phyloP scores from a whole-genome alignment of 2,329 filamentous ascomycete genomes.

The Colletotrichum chrysophilum region DNA sequence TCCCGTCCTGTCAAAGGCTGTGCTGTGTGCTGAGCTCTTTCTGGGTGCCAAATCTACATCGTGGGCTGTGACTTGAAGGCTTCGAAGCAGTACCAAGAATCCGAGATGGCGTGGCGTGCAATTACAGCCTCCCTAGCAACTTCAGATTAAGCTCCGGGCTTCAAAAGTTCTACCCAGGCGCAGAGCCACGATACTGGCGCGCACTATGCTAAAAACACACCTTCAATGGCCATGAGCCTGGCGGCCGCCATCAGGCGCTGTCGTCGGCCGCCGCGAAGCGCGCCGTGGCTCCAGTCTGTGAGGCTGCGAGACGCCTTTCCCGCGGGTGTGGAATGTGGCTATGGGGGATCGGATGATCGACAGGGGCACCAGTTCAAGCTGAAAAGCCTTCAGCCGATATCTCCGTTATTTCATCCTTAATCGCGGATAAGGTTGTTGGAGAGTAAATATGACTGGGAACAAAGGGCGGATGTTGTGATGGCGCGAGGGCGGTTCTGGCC shows the following conservation, averaged over 20 bases:
- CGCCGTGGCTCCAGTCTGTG: background rate
- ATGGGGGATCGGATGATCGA: background rate
- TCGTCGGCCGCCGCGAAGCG: background rate
- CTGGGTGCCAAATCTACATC: background rate
- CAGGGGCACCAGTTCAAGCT: background rate
- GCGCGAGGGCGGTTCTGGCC: background rate
- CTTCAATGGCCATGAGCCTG: background rate
- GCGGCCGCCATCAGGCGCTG: background rate
- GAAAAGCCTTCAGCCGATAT: background rate
- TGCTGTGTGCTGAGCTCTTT: background rate
- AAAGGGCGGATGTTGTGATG: background rate
- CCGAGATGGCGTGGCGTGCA: background rate
- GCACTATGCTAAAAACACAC: background rate
- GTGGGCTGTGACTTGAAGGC: background rate
- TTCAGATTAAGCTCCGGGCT: background rate
- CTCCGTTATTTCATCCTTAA: background rate
- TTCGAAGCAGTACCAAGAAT: background rate
- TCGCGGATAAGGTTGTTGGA: background rate
- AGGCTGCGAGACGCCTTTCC: background rate
- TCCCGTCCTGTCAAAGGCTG: fast-evolving
- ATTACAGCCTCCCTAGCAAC: background rate
- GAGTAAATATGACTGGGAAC: background rate
- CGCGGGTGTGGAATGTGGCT: background rate
- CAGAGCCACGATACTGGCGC: background rate
- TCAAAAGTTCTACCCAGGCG: background rate